These are phyloP conservation scores for Exserohilum turcica DNA, from an alignment of 2,329 filamentous ascomycete species.

Conservation along the genomic window DNA sequence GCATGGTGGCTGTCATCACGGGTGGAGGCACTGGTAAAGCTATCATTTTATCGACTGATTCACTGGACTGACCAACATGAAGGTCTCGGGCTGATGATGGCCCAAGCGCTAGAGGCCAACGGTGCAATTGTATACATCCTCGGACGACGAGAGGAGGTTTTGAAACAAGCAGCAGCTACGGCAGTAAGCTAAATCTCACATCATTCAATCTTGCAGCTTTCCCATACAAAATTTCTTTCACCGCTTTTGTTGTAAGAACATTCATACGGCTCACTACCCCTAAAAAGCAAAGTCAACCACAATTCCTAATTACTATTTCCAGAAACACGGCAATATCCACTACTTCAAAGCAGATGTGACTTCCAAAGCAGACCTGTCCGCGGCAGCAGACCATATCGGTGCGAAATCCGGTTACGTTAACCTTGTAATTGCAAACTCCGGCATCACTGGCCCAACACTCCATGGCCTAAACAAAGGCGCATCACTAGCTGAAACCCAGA, in stretches of 20 bases:
- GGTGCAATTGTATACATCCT: constrained; percentile 33
- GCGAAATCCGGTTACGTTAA: constrained; percentile 27
- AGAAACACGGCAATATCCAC: constrained; percentile 14
- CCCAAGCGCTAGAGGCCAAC: constrained; percentile 26
- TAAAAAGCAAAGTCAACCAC: background rate
- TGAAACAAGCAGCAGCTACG: constrained; percentile 16
- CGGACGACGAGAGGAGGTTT: constrained; percentile 25
- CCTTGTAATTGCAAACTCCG: constrained; percentile 31
- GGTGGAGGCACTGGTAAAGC: constrained; percentile 23
- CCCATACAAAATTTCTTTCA: too few relatives aligned
- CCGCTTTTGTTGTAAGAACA: background rate
- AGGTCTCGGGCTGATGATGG: constrained; percentile 34
- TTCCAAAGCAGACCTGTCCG: constrained; percentile 21
- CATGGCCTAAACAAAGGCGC: constrained; percentile 1
- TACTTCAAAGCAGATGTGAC: constrained; percentile 28
- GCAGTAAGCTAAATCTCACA: background rate
- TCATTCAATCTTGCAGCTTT: background rate
- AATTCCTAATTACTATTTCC: background rate
- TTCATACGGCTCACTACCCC: background rate
- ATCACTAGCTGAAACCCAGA: constrained; percentile 4
- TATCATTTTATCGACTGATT: background rate
- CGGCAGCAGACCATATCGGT: constrained; percentile 16
- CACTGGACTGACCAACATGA: background rate
- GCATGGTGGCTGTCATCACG: constrained; percentile 24
- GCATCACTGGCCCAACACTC: constrained; percentile 21